phyloP scores from a whole-genome alignment of 257 asterid genomes.

The Jaltomata sinuosa region DNA sequence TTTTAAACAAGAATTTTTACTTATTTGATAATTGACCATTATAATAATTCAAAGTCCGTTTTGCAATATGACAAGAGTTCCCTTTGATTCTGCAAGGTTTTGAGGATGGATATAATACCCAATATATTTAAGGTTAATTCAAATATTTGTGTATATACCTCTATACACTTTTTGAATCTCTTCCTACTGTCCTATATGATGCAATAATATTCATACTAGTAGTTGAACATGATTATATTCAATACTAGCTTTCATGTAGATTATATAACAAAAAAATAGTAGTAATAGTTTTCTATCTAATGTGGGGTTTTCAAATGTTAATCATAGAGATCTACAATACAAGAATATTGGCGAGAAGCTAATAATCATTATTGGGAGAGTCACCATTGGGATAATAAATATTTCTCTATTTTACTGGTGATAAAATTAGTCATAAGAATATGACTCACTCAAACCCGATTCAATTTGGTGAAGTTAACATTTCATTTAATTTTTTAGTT shows the following conservation, averaged over 20 bases:
- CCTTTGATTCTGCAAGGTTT: neutral
- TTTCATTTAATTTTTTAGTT: neutral
- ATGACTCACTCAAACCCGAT: neutral
- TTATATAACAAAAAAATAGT: neutral
- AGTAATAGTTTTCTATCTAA: neutral
- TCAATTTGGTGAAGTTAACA: neutral
- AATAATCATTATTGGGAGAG: neutral
- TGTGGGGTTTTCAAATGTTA: neutral
- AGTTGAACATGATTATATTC: neutral
- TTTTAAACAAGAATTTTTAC: neutral
- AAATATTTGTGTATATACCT: neutral
- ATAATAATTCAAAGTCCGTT: neutral
- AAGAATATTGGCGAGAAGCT: neutral
- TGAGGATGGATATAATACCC: neutral
- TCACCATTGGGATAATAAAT: neutral
- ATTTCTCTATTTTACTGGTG: neutral
- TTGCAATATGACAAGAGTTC: neutral
- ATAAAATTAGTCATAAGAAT: neutral
- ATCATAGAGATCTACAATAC: neutral
- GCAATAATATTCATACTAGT: neutral
- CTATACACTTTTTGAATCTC: neutral
- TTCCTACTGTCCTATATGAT: neutral
- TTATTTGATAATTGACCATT: neutral
- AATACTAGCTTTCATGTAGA: neutral
- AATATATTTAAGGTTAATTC: neutral